Conservation (phyloP, 2,329 filamentous ascomycete genomes). For the Exophiala viscosa region DNA sequence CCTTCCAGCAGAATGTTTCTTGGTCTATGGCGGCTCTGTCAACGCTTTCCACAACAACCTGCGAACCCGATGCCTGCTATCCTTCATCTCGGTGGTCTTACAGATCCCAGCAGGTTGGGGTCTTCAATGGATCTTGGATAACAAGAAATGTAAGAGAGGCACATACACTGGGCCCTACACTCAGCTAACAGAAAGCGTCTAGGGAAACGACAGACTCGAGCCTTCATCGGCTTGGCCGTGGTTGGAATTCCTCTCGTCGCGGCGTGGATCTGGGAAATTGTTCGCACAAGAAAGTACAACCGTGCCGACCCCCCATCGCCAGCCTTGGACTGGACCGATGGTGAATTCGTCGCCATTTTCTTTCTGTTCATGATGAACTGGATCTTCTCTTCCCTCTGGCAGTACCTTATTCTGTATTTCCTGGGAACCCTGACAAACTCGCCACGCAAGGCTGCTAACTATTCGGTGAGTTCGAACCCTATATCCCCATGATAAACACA, state of each 20-base stretch:
- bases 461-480: conserved; percentile 9
- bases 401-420: conserved; percentile 15
- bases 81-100: conserved; percentile 33
- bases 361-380: conserved; percentile 13
- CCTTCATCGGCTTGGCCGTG: conserved; percentile 10
- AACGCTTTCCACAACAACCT: conserved; percentile 33
- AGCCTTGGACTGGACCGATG: conserved; percentile 15
- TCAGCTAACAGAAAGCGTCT: not conserved
- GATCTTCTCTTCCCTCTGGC: conserved; percentile 2
- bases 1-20: conserved; percentile 32
- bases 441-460: conserved; percentile 11
- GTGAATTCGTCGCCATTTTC: conserved; percentile 8
- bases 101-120: conserved; percentile 33
- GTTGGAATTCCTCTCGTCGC: conserved; percentile 6
- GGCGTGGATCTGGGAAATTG: conserved; percentile 12
- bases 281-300: conserved; percentile 10
- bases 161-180: not conserved
- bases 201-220: conserved; percentile 6
- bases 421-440: conserved; percentile 11
- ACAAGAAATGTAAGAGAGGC: conserved; percentile 2
- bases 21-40: conserved; percentile 36
- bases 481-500: not conserved
- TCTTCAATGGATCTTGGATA: conserved; percentile 17
- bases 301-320: not conserved
- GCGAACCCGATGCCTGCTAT: conserved; percentile 31